Conservation (phyloP, 805 yeast species). For the Kodamaea nitidulidarum region DNA sequence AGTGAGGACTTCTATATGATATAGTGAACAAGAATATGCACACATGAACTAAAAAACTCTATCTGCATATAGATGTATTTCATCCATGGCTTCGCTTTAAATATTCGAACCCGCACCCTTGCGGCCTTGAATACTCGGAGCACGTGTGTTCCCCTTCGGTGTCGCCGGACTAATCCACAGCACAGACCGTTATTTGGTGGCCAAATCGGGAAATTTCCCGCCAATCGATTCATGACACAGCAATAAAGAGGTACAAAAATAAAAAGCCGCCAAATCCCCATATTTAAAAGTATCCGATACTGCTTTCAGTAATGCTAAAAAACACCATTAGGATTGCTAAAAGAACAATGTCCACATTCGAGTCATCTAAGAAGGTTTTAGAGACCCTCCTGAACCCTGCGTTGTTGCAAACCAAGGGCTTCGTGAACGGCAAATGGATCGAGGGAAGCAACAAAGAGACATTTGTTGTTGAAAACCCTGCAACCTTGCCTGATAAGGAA, state of each 20-base stretch:
- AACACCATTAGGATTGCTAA: conserved; percentile 3
- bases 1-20: too few relatives aligned
- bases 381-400: conserved; percentile 39
- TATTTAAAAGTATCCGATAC: neutral
- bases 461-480: conserved; percentile 76
- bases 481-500: conserved; percentile 37
- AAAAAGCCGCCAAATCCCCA: conserved; percentile 2
- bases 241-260: neutral
- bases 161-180: too few relatives aligned
- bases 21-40: too few relatives aligned
- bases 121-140: too few relatives aligned
- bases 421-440: conserved; percentile 74
- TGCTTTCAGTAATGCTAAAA: neutral
- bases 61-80: too few relatives aligned
- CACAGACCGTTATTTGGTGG: neutral
- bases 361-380: conserved; percentile 11
- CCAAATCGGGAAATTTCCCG: conserved; percentile 2
- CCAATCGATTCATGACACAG: neutral
- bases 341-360: conserved; percentile 7
- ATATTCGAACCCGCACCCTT: too few relatives aligned
- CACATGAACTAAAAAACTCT: too few relatives aligned
- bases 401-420: conserved; percentile 58
- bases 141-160: too few relatives aligned
- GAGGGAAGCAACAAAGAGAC: conserved; percentile 36
- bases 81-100: too few relatives aligned